phyloP scores from a whole-genome alignment of 2,329 filamentous ascomycete species.

The Chaetomiaceae sp. region DNA sequence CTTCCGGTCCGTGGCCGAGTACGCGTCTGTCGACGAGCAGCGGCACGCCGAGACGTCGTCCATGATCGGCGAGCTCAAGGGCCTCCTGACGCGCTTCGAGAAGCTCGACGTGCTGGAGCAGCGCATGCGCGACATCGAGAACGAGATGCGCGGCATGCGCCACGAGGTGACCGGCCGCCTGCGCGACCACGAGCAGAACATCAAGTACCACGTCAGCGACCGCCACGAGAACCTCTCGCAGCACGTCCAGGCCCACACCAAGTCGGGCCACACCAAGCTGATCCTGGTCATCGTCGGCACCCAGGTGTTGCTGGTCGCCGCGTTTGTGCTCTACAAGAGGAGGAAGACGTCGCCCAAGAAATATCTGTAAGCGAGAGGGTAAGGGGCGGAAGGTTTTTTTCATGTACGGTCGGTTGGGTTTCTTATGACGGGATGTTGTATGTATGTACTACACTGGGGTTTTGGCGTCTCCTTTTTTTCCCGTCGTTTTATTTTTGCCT shows the following conservation, averaged over 20 bases:
- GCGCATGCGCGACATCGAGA: constrained; percentile 47
- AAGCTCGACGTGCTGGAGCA: constrained; percentile 38
- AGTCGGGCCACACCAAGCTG: constrained; percentile 48
- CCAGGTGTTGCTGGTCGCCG: constrained; percentile 64
- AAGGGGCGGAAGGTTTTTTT: no score
- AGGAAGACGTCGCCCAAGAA: constrained; percentile 82
- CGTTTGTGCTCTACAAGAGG: constrained; percentile 75
- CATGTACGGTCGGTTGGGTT: no score
- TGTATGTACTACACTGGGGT: constrained; percentile 3
- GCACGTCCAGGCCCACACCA: constrained; percentile 41
- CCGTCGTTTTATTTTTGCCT: neutral
- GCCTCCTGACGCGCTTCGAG: constrained; percentile 32
- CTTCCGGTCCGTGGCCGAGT: constrained; percentile 50
- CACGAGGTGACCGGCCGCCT: constrained; percentile 48
- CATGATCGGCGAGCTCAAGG: constrained; percentile 44
- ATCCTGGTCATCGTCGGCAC: constrained; percentile 69
- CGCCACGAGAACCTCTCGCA: constrained; percentile 44
- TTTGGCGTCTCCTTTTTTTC: no score
- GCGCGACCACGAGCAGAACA: constrained; percentile 46
- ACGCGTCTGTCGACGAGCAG: constrained; percentile 49
- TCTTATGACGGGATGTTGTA: constrained; percentile 8
- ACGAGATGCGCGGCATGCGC: constrained; percentile 55
- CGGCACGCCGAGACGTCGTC: constrained; percentile 51
- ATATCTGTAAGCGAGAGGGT: constrained; percentile 65
- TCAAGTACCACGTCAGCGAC: constrained; percentile 47